These are phyloP conservation scores for Paraphoma chrysanthemicola DNA, from an alignment of 2,329 filamentous ascomycete genomes.

Conservation along the genomic window DNA sequence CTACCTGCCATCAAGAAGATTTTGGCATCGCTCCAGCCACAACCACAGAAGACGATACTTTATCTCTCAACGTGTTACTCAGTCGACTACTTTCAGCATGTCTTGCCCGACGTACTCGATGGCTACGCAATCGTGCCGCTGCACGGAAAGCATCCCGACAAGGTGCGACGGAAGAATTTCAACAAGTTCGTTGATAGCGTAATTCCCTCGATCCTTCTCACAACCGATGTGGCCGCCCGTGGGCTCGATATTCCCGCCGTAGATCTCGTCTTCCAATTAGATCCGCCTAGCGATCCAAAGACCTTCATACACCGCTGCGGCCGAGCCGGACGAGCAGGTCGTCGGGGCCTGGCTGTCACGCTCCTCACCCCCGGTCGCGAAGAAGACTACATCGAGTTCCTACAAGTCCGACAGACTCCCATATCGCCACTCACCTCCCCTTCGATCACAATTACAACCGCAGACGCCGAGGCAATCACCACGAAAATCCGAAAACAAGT, in stretches of 20 bases:
- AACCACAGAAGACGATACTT: slow-evolving; percentile 84
- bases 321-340: slow-evolving; percentile 68
- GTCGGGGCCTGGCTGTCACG: slow-evolving; percentile 81
- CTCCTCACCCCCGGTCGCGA: slow-evolving; percentile 84
- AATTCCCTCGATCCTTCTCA: slow-evolving; percentile 81
- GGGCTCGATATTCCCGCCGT: slow-evolving; percentile 92
- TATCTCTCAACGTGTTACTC: slow-evolving; percentile 94
- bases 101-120: slow-evolving; percentile 77
- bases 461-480: slow-evolving; percentile 66
- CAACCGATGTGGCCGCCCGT: slow-evolving; percentile 89
- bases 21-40: slow-evolving; percentile 71
- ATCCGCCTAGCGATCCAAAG: slow-evolving; percentile 86
- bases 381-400: slow-evolving; percentile 87
- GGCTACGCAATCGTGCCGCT: slow-evolving; percentile 76
- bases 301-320: slow-evolving; percentile 74
- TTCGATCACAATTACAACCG: slow-evolving; percentile 62
- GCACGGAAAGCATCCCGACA: slow-evolving; percentile 90
- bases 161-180: slow-evolving; percentile 89
- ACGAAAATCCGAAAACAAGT: slow-evolving; percentile 68
- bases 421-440: slow-evolving; percentile 70
- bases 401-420: slow-evolving; percentile 86
- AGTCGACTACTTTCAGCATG: slow-evolving; percentile 90
- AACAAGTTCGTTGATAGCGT: slow-evolving; percentile 77
- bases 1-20: slow-evolving; percentile 76
- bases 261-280: slow-evolving; percentile 88